phyloP scores from a whole-genome alignment of 2,329 filamentous ascomycete genomes.

The Aspergillus sojae region DNA sequence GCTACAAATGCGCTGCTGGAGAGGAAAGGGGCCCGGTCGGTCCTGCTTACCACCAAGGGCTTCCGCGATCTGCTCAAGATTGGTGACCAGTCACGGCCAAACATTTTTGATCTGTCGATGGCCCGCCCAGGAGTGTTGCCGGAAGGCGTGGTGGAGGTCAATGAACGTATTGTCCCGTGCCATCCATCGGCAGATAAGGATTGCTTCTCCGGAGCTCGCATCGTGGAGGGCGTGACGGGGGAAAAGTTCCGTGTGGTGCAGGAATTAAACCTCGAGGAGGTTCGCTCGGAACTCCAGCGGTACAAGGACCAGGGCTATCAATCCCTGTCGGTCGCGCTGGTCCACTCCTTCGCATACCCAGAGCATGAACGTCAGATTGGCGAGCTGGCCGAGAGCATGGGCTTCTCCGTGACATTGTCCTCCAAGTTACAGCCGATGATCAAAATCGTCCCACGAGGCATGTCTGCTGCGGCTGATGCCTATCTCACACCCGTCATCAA shows the following conservation, averaged over 20 bases:
- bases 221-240: conserved; percentile 57
- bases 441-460: conserved; percentile 73
- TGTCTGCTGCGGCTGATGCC: background rate
- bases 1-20: conserved; percentile 89
- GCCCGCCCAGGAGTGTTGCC: conserved; percentile 84
- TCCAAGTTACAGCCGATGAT: conserved; percentile 85
- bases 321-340: conserved; percentile 82
- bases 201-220: conserved; percentile 65
- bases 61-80: conserved; percentile 87
- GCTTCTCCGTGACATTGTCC: conserved; percentile 77
- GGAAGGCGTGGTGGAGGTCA: conserved; percentile 78
- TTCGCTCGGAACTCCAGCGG: conserved; percentile 62
- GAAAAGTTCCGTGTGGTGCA: conserved; percentile 72
- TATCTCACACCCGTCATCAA: conserved; percentile 40
- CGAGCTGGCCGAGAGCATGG: conserved; percentile 75
- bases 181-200: conserved; percentile 65
- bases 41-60: conserved; percentile 81
- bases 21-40: conserved; percentile 84
- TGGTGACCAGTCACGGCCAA: conserved; percentile 85
- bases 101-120: conserved; percentile 89
- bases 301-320: conserved; percentile 71
- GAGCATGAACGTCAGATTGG: conserved; percentile 80
- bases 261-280: conserved; percentile 58
- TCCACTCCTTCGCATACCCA: conserved; percentile 89
- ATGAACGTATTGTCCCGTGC: conserved; percentile 85